Evolutionary conservation across 2,329 filamentous ascomycete species (phyloP).

Genomic region (Claviceps maximensis): DNA sequence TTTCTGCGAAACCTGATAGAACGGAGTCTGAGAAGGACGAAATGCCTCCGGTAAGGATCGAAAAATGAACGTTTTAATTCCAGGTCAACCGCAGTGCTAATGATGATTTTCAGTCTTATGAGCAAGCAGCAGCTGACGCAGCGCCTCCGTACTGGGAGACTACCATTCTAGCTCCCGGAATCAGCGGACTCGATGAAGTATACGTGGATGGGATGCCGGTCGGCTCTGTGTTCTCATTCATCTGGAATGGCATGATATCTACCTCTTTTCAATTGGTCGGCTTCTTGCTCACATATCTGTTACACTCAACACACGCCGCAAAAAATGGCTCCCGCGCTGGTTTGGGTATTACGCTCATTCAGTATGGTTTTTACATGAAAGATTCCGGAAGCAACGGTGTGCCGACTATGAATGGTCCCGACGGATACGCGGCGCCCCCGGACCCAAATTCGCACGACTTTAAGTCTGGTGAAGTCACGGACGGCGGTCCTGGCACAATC

Average conservation of each 20-base stretch:
- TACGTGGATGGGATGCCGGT: conserved; percentile 95
- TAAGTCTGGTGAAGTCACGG: conserved; percentile 54
- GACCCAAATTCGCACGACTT: conserved; percentile 90
- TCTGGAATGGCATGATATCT: conserved; percentile 93
- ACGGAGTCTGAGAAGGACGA: conserved; percentile 74
- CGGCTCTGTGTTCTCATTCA: conserved; percentile 71
- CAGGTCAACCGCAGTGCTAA: conserved; percentile 19
- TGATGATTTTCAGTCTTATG: conserved; percentile 58
- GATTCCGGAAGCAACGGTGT: conserved; percentile 33
- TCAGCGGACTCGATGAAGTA: conserved; percentile 83
- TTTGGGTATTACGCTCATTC: conserved; percentile 86
- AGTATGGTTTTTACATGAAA: conserved; percentile 96
- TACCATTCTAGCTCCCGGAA: conserved; percentile 85
- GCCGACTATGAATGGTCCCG: conserved; percentile 34
- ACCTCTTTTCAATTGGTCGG: conserved; percentile 96
- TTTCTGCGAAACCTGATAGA: conserved; percentile 78
- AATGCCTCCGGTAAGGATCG: conserved; percentile 67
- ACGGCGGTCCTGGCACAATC: conserved; percentile 40
- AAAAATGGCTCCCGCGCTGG: conserved; percentile 95
- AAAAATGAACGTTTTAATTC: not conserved
- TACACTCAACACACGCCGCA: conserved; percentile 94
- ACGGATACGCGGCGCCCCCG: conserved; percentile 55
- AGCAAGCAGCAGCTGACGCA: conserved; percentile 92
- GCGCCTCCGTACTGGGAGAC: conserved; percentile 99
- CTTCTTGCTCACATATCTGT: conserved; percentile 92